Conservation (phyloP, 129 eudicot genomes). For the Solidago caesia region DNA sequence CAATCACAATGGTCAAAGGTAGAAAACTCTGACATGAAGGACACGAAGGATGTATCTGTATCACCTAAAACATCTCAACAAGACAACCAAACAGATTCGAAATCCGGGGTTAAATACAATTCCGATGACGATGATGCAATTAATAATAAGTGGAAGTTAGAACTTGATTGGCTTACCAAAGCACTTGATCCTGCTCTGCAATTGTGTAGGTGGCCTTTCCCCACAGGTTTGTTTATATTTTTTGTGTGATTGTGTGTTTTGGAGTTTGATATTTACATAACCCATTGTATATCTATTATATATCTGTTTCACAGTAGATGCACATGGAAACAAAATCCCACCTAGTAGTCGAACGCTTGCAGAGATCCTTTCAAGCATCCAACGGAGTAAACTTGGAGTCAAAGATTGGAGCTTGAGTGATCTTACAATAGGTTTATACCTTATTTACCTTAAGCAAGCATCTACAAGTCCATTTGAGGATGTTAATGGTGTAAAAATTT, state of each 20-base stretch:
- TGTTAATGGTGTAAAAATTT: conserved; percentile 70
- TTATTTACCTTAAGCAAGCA: conserved; percentile 88
- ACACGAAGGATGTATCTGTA: conserved; percentile 40
- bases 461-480: conserved; percentile 65
- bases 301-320: conserved; percentile 46
- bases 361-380: conserved; percentile 82
- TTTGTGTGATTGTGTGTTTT: not conserved
- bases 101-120: conserved; percentile 34
- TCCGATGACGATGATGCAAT: conserved; percentile 51
- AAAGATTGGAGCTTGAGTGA: conserved; percentile 96
- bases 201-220: conserved; percentile 60
- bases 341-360: conserved; percentile 64
- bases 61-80: conserved; percentile 28
- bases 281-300: not conserved
- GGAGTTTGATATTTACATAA: not conserved
- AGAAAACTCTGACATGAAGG: conserved; percentile 28
- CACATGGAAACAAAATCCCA: conserved; percentile 48
- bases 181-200: conserved; percentile 96
- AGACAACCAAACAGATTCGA: conserved; percentile 23
- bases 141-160: conserved; percentile 59
- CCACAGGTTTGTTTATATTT: conserved; percentile 52
- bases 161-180: conserved; percentile 80
- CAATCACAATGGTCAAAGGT: conserved; percentile 56
- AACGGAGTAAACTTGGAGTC: conserved; percentile 79
- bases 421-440: conserved; percentile 90